These are phyloP conservation scores for Coniella lustricola DNA, from an alignment of 2,329 filamentous ascomycete species.

Conservation along the genomic window DNA sequence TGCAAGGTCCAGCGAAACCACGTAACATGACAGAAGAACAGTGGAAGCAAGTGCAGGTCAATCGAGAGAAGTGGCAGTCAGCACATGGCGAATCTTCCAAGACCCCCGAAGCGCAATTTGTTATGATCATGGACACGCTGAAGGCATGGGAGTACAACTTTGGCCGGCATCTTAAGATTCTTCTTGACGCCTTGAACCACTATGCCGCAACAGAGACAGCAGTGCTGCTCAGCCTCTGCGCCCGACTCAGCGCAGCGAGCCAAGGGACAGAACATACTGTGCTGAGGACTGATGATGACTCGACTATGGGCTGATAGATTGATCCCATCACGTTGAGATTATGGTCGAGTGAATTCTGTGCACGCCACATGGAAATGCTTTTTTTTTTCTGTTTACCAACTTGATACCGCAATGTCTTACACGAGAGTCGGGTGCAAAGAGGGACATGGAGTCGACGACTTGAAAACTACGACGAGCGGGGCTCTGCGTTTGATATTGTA, in stretches of 20 bases:
- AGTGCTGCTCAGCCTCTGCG: constrained; percentile 81
- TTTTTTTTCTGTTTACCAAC: constrained; percentile 1
- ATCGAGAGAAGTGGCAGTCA: constrained; percentile 34
- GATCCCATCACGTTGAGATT: not conserved
- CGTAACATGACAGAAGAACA: constrained; percentile 53
- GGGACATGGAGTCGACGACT: not conserved
- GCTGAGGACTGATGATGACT: constrained; percentile 51
- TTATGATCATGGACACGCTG: constrained; percentile 69
- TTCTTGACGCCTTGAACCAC: constrained; percentile 92
- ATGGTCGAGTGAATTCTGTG: not conserved
- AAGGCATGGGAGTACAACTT: constrained; percentile 93
- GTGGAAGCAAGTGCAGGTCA: constrained; percentile 51
- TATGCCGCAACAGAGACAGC: constrained; percentile 97
- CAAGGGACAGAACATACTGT: constrained; percentile 64
- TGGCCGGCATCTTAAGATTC: constrained; percentile 80
- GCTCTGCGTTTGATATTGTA: constrained; percentile 4
- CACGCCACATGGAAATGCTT: not conserved
- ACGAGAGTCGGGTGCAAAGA: not conserved
- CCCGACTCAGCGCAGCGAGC: constrained; percentile 71
- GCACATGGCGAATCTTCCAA: constrained; percentile 28
- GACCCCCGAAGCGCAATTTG: constrained; percentile 31
- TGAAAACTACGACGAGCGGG: not conserved
- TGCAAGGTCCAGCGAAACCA: constrained; percentile 52
- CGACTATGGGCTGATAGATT: constrained; percentile 9
- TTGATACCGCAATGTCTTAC: not conserved